Evolutionary conservation across 2,329 filamentous ascomycete species (phyloP).

Genomic region (Tolypocladium nubicola): DNA sequence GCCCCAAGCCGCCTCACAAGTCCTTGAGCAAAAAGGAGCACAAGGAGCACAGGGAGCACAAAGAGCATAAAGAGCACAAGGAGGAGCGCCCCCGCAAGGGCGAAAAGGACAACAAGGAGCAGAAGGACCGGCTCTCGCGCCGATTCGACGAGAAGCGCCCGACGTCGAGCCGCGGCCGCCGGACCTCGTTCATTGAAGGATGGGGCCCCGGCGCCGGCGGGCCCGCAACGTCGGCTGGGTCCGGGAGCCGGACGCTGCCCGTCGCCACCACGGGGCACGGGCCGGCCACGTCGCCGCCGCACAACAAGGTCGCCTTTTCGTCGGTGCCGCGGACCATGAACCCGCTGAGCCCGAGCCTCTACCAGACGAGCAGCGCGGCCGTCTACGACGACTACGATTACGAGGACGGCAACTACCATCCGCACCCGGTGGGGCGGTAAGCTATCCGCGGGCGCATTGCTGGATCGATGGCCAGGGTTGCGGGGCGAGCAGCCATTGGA

Average conservation of each 20-base stretch:
- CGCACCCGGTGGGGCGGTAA: slow-evolving; percentile 21
- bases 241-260: background rate
- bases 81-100: slow-evolving; percentile 12
- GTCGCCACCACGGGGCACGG: slow-evolving; percentile 7
- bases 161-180: slow-evolving; percentile 10
- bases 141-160: slow-evolving; percentile 25
- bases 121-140: slow-evolving; percentile 24
- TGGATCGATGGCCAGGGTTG: background rate
- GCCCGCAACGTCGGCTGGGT: background rate
- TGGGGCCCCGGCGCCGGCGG: slow-evolving; percentile 21
- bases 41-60: slow-evolving; percentile 12
- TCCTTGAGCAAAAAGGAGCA: slow-evolving; percentile 4
- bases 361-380: slow-evolving; percentile 12
- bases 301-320: slow-evolving; percentile 13
- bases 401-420: slow-evolving; percentile 25
- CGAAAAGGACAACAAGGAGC: slow-evolving; percentile 16
- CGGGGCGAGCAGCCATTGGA: background rate
- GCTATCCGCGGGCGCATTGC: background rate
- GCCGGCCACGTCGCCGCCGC: slow-evolving; percentile 8
- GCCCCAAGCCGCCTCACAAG: slow-evolving; percentile 15
- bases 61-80: slow-evolving; percentile 11
- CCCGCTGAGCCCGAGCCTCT: slow-evolving; percentile 14
- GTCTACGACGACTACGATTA: slow-evolving; percentile 14
- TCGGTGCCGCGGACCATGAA: slow-evolving; percentile 18
- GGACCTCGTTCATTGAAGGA: slow-evolving; percentile 22